Evolutionary conservation across 495 filamentous ascomycete species (phyloP).

Genomic region (Rhypophila decipiens): DNA sequence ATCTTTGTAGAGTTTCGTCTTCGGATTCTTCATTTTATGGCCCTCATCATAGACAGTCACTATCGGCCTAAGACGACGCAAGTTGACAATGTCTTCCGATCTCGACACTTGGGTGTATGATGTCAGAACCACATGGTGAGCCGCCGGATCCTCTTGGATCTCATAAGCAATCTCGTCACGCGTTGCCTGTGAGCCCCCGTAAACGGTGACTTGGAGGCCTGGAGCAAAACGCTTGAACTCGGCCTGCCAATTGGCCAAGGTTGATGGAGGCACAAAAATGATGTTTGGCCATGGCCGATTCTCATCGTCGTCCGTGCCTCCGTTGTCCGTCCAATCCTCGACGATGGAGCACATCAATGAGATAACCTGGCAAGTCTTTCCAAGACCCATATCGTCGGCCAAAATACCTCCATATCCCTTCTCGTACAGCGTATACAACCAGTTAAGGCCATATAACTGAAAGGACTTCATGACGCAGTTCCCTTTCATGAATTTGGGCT

Average conservation of each 20-base stretch:
- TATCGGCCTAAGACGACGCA: slow-evolving; percentile 38
- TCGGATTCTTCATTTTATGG: slow-evolving; percentile 81
- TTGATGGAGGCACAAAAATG: slow-evolving; percentile 85
- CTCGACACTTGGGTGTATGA: slow-evolving; percentile 59
- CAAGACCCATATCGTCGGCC: slow-evolving; percentile 96
- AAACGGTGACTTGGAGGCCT: slow-evolving; percentile 64
- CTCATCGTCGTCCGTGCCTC: slow-evolving; percentile 16
- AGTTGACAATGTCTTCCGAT: slow-evolving; percentile 32
- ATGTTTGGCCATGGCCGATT: slow-evolving; percentile 70
- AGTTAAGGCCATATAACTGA: slow-evolving; percentile 91
- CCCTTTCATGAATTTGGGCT: slow-evolving; percentile 65
- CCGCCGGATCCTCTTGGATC: slow-evolving; percentile 54
- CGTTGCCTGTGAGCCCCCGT: slow-evolving; percentile 65
- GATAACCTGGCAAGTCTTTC: slow-evolving; percentile 96
- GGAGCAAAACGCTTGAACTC: slow-evolving; percentile 90
- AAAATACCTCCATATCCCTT: slow-evolving; percentile 78
- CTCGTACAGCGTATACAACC: slow-evolving; percentile 75
- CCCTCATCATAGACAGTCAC: slow-evolving; percentile 90
- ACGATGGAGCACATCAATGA: slow-evolving; percentile 80
- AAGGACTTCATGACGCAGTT: slow-evolving; percentile 78
- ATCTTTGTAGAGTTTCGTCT: slow-evolving; percentile 71
- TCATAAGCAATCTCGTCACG: slow-evolving; percentile 58
- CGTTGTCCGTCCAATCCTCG: slow-evolving; percentile 36
- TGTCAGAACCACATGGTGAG: slow-evolving; percentile 81
- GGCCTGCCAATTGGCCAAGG: slow-evolving; percentile 88